These are phyloP conservation scores for Typha latifolia DNA, from an alignment of 176 grass and related monocot species.

Conservation along the genomic window DNA sequence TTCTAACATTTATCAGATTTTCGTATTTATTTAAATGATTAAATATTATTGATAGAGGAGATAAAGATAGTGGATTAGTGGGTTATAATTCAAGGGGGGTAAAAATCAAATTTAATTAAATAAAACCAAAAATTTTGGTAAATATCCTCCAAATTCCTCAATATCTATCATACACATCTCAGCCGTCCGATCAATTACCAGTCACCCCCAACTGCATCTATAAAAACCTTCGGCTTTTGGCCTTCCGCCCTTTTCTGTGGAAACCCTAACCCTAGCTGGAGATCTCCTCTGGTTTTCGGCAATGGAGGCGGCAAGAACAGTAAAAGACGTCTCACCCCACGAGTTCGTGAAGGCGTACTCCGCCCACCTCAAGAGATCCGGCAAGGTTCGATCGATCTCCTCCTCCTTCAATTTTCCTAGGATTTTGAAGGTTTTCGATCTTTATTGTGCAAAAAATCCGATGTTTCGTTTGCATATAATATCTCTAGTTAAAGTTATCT, in stretches of 20 bases:
- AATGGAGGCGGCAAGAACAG: constrained; percentile 4
- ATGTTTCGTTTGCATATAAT: neutral
- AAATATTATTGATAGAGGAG: too few species aligned
- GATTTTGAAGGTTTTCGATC: neutral
- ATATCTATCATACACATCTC: neutral
- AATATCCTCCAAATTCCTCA: too few species aligned
- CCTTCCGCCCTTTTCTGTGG: neutral
- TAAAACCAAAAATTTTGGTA: too few species aligned
- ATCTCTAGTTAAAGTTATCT: neutral
- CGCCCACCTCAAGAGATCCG: constrained; percentile 7
- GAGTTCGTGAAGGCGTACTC: constrained; percentile 9
- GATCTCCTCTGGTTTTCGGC: neutral
- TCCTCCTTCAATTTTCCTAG: neutral
- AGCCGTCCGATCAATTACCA: neutral
- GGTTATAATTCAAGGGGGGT: too few species aligned
- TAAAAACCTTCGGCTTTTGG: neutral
- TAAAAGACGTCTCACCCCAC: constrained; percentile 7
- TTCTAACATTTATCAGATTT: too few species aligned
- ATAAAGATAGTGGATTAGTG: too few species aligned
- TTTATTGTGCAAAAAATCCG: neutral
- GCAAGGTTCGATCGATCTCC: constrained; percentile 1
- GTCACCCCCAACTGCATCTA: neutral
- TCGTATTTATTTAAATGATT: too few species aligned
- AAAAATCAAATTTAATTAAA: too few species aligned
- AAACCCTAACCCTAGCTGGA: neutral